Conservation (phyloP, 495 filamentous ascomycete genomes). For the Letharia lupina region DNA sequence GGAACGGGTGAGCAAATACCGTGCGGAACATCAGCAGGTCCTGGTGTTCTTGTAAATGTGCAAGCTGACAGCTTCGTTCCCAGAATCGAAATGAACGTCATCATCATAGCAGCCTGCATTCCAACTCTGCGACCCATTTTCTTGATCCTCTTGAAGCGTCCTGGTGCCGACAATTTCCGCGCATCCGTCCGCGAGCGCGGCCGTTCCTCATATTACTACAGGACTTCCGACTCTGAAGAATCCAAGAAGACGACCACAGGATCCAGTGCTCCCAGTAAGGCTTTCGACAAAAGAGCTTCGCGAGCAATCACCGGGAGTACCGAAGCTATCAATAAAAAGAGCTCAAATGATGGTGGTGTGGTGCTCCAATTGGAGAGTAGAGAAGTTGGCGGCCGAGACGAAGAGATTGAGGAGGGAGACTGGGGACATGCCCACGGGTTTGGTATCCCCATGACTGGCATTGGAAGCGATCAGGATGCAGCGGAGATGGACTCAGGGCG, state of each 20-base stretch:
- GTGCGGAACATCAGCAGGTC: background rate
- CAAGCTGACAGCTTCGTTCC: background rate
- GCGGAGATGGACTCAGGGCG: background rate
- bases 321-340: background rate
- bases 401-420: background rate
- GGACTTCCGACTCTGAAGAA: background rate
- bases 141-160: constrained; percentile 29
- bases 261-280: background rate
- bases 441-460: background rate
- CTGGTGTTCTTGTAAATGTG: background rate
- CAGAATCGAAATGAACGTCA: constrained; percentile 38
- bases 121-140: constrained; percentile 39
- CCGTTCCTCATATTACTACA: constrained; percentile 8
- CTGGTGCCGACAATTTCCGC: background rate
- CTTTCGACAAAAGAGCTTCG: background rate
- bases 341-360: too few species aligned
- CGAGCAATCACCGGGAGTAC: background rate
- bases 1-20: constrained; percentile 29
- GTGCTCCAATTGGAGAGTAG: constrained; percentile 1
- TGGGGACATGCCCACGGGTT: constrained; percentile 3
- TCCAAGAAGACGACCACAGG: background rate
- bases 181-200: background rate
- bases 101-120: constrained; percentile 44
- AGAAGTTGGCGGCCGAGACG: constrained; percentile 7
- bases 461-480: background rate